Conservation (phyloP, 1,139 yeast genomes). For the Pichia cactophila region DNA sequence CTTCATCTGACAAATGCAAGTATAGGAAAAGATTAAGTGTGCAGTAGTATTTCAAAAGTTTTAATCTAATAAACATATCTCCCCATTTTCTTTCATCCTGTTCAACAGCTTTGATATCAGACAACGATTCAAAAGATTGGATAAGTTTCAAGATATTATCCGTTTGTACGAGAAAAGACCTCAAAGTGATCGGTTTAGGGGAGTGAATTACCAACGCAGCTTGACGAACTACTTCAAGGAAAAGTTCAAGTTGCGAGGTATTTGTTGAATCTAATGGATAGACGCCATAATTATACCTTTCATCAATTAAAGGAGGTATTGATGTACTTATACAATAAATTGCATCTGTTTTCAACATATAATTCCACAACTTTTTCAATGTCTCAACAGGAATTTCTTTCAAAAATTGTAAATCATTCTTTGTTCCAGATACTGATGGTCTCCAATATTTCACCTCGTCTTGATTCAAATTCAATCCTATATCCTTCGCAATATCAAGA, state of each 20-base stretch:
- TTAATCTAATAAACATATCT: constrained; percentile 4
- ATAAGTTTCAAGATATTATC: neutral
- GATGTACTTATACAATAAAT: constrained; percentile 1
- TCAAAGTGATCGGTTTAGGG: neutral
- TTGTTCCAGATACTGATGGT: neutral
- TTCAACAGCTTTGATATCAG: constrained; percentile 4
- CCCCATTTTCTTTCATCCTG: constrained; percentile 9
- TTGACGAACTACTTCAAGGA: constrained; percentile 1
- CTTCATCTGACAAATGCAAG: neutral
- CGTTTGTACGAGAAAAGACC: constrained; percentile 3
- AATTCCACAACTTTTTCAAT: constrained; percentile 13
- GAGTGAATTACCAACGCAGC: neutral
- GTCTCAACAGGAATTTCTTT: constrained; percentile 6
- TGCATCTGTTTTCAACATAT: constrained; percentile 11
- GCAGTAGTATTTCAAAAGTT: constrained; percentile 3
- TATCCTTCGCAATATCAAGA: constrained; percentile 4
- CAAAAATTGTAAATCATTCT: constrained; percentile 3
- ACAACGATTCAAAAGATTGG: constrained; percentile 1
- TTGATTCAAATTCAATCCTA: constrained; percentile 11
- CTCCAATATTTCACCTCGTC: neutral
- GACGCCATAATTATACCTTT: constrained; percentile 10
- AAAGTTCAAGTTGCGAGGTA: neutral
- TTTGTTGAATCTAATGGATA: constrained; percentile 1
- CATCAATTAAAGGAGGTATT: constrained; percentile 10
- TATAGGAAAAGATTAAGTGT: neutral